These are phyloP conservation scores for Pythium aristosporum DNA, from an alignment of 352 stramenopile species.

Conservation along the genomic window DNA sequence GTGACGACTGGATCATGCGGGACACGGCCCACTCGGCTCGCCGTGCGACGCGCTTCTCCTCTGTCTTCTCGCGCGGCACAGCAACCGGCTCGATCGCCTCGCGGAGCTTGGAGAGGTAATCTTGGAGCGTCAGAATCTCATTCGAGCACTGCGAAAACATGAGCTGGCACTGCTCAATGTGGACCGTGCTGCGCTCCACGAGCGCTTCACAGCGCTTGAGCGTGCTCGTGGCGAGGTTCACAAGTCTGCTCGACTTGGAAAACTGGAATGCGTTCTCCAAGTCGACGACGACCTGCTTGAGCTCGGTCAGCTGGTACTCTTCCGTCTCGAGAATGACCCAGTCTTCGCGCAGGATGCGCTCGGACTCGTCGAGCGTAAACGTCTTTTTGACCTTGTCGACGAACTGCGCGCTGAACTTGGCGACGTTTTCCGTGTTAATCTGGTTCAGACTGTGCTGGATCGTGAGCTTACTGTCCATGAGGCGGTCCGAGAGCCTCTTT, in stretches of 20 bases:
- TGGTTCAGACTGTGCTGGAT: constrained; percentile 61
- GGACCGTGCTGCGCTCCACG: constrained; percentile 63
- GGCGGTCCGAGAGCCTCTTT: constrained; percentile 25
- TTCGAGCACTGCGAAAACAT: constrained; percentile 83
- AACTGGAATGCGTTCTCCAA: constrained; percentile 85
- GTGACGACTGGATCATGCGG: constrained; percentile 67
- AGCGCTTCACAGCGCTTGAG: constrained; percentile 67
- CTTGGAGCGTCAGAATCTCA: constrained; percentile 68
- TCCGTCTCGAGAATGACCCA: constrained; percentile 84
- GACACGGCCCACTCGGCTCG: constrained; percentile 76
- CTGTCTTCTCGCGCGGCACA: constrained; percentile 59
- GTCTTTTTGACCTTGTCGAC: constrained; percentile 67
- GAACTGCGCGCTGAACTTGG: constrained; percentile 41
- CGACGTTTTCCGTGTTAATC: constrained; percentile 54
- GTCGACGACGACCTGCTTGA: constrained; percentile 61
- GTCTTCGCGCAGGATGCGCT: constrained; percentile 62
- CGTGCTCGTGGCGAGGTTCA: constrained; percentile 69
- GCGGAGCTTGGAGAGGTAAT: constrained; percentile 79
- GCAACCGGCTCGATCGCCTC: constrained; percentile 55
- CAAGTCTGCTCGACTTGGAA: constrained; percentile 65
- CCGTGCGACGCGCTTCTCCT: constrained; percentile 66
- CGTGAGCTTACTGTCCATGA: constrained; percentile 34
- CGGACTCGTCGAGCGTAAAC: constrained; percentile 71
- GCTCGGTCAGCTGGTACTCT: constrained; percentile 59
- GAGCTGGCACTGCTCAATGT: constrained; percentile 76